Evolutionary conservation across 2,329 filamentous ascomycete genomes (phyloP), one percentile per base, ranked within the genome.

Genomic region (Pseudogymnoascus sp.): DNA sequence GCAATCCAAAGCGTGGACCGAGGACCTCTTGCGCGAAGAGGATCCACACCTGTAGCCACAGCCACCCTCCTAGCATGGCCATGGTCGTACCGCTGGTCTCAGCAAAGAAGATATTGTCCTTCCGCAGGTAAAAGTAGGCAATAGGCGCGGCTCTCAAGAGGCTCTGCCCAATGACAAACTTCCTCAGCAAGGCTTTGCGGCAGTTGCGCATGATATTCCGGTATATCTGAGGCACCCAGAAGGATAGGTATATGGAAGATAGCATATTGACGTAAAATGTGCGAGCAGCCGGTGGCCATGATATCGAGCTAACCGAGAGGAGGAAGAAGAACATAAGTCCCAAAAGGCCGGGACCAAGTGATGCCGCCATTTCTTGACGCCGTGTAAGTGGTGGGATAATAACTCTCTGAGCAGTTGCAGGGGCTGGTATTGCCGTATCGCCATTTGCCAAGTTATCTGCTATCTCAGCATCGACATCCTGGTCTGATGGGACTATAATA

Each of bases 181-280:
- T 88, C 92, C 92, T 97, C 3, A 87, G 83, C n/a, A 97, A 80
- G 0, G 93, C 92, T 70, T 90, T 90, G 42, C 92, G 90, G 74
- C 92, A 96, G 75, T 97, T 97, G 62, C 93, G 90, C 75, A 90
- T 85, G 62, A 89, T 81, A 73, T 99, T 99, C 66, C 94, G 90
- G 72, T 89, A 84, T 68, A 97, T 96, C 74, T 99, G 94, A 0
- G 94, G 93, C 0, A 87, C 73, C 93, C 93, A 97, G 72, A 97
- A 87, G 18, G 92, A 96, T 50, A 97, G 83, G 73, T 97, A 97
- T 62, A 83, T 67, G 69, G 93, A 85, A 1, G 84, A 81, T 21
- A 96, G 77, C 2, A 80, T 67, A 72, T 92, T 84, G 69, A 84
- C 77, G 72, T 87, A 87, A 60, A 77, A 71, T 23, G 80, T 77